These are phyloP conservation scores for Leersia perrieri DNA, from an alignment of 176 grass and related monocot species.

Conservation along the genomic window DNA sequence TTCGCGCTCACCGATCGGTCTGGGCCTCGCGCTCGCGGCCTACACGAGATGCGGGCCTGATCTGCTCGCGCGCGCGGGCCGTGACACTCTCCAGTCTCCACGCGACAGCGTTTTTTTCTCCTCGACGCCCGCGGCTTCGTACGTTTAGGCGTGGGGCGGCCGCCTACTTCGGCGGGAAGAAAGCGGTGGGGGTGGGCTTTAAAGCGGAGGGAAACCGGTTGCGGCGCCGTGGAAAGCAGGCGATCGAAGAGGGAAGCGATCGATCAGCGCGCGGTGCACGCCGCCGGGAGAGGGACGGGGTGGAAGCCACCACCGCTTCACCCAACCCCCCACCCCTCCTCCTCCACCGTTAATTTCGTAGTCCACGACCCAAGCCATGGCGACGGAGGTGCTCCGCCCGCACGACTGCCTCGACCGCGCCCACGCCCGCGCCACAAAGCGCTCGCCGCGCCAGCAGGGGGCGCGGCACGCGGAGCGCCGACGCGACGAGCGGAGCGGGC, in stretches of 20 bases:
- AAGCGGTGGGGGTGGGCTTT: background rate
- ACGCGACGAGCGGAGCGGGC: background rate
- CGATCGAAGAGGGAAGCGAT: background rate
- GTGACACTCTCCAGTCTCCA: no score
- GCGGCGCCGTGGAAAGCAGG: background rate
- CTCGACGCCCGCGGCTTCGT: slow-evolving; percentile 7
- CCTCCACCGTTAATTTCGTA: background rate
- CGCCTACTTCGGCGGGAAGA: background rate
- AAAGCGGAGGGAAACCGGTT: background rate
- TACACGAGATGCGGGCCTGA: no score
- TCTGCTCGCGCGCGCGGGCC: no score
- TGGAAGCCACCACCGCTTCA: slow-evolving; percentile 45
- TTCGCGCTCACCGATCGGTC: no score
- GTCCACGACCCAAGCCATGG: slow-evolving; percentile 18
- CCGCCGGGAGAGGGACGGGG: slow-evolving; percentile 42
- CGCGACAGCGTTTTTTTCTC: no score
- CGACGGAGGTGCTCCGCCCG: slow-evolving; percentile 40
- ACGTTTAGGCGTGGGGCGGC: background rate
- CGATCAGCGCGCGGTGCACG: slow-evolving; percentile 8
- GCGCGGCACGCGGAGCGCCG: background rate
- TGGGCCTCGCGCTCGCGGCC: no score
- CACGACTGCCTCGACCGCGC: slow-evolving; percentile 35
- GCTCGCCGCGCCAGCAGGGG: slow-evolving; percentile 11
- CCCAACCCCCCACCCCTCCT: slow-evolving; percentile 11
- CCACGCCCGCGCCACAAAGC: slow-evolving; percentile 13